A percentile compares a stretch with the other conserved stretches of the same genome.
Evolutionary conservation across 225 moss, liverwort and hornwort species (phyloP).

Genomic region (Marchantia polymorpha): DNA sequence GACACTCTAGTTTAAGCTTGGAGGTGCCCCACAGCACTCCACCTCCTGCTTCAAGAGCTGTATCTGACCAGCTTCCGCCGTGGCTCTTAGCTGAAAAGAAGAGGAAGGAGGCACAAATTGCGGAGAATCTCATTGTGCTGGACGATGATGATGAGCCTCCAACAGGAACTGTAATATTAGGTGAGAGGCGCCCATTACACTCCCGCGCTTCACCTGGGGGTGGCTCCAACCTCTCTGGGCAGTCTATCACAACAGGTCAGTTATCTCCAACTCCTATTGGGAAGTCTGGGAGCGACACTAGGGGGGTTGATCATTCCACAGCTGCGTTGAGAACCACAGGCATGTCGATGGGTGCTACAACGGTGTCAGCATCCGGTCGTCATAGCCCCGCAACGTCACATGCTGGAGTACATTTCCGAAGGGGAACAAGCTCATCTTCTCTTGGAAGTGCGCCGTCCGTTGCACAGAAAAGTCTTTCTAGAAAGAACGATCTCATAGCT

Average conservation of each 20-base stretch:
- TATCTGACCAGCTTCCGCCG: slow-evolving; percentile 27
- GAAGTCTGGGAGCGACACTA: background rate
- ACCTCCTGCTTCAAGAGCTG: background rate
- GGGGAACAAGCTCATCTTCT: background rate
- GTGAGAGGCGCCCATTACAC: slow-evolving; percentile 7
- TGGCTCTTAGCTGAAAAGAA: slow-evolving; percentile 42
- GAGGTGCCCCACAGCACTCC: background rate
- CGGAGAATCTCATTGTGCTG: slow-evolving; percentile 34
- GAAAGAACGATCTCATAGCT: background rate
- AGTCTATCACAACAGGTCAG: background rate
- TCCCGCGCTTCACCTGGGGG: background rate
- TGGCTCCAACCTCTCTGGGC: background rate
- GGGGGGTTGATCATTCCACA: background rate
- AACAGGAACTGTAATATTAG: background rate
- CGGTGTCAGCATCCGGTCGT: background rate
- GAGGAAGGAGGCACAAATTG: slow-evolving; percentile 30
- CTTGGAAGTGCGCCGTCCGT: background rate
- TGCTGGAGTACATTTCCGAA: background rate
- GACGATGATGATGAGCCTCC: slow-evolving; percentile 29
- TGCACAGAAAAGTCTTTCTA: background rate
- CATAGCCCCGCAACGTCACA: background rate
- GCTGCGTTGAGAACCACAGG: background rate
- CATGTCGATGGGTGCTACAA: background rate
- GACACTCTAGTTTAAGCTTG: slow-evolving; percentile 2
- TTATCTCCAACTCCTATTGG: background rate